phyloP scores from a whole-genome alignment of 2,329 filamentous ascomycete genomes.

The Penicillium sclerotiorum region DNA sequence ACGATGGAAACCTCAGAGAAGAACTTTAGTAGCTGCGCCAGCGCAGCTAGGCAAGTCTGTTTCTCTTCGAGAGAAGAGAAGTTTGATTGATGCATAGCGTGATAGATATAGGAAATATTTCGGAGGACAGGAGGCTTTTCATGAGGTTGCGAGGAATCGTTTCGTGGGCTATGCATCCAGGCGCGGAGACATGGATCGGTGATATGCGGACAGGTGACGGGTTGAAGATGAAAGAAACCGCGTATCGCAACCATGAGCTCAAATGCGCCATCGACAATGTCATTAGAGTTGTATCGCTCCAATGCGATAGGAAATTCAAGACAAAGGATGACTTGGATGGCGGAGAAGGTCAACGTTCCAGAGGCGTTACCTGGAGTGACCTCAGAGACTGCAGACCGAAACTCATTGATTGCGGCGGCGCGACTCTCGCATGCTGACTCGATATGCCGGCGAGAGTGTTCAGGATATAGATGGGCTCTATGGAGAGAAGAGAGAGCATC shows the following conservation, averaged over 20 bases:
- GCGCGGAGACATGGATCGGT: neutral
- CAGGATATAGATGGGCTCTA: neutral
- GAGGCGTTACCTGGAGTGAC: constrained; percentile 1
- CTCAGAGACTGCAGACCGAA: constrained; percentile 1
- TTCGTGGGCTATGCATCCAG: neutral
- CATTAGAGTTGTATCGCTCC: neutral
- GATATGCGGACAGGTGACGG: neutral
- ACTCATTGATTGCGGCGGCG: constrained; percentile 3
- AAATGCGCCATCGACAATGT: neutral
- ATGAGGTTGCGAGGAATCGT: neutral
- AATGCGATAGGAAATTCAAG: constrained; percentile 1
- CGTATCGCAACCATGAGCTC: constrained; percentile 3
- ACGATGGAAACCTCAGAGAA: neutral
- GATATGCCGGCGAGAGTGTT: neutral
- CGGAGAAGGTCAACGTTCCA: constrained; percentile 1
- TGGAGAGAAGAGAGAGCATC: constrained; percentile 1
- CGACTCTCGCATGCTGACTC: constrained; percentile 1
- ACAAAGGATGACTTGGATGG: constrained; percentile 4
- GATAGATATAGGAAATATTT: neutral
- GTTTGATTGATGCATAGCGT: neutral
- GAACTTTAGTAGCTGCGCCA: neutral
- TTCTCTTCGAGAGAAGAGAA: neutral
- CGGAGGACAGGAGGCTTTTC: neutral
- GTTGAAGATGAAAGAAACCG: constrained; percentile 2
- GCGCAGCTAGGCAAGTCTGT: neutral